Percentiles rank a stretch among this genome's conserved stretches.
Conservation (phyloP, 768 basidiomycete genomes). For the Amyloporia xantha region DNA sequence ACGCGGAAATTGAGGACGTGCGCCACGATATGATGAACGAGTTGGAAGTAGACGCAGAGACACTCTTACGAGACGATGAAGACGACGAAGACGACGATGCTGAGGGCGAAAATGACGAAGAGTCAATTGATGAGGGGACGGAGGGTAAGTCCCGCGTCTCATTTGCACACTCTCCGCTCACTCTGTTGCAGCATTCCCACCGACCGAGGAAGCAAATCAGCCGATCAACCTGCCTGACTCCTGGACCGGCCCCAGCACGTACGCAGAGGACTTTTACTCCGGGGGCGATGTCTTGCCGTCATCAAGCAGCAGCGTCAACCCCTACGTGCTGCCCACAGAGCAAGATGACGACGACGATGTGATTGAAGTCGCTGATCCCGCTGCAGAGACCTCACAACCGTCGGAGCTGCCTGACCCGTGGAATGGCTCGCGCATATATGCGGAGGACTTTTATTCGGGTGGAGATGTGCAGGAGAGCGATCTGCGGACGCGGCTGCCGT, state of each 20-base stretch:
- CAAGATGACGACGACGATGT: constrained; percentile 1
- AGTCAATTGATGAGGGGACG: too few relatives aligned
- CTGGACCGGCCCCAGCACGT: constrained; percentile 34
- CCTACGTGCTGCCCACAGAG: constrained; percentile 25
- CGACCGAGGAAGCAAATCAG: constrained; percentile 2
- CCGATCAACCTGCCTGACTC: constrained; percentile 31
- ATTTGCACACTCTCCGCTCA: not conserved
- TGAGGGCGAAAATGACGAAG: not conserved
- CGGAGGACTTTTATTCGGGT: constrained; percentile 39
- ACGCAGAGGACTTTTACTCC: constrained; percentile 38
- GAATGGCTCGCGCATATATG: constrained; percentile 31
- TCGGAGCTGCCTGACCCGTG: constrained; percentile 33
- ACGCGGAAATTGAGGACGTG: not conserved
- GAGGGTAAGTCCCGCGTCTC: not conserved
- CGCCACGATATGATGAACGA: not conserved
- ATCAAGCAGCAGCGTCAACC: constrained; percentile 5
- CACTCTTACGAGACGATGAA: not conserved
- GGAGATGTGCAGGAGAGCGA: constrained; percentile 18
- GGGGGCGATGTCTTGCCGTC: constrained; percentile 31
- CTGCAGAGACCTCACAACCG: not conserved
- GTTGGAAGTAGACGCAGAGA: not conserved
- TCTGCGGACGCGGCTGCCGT: not conserved
- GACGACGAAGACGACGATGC: not conserved
- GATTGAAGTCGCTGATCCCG: not conserved
- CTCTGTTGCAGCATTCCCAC: constrained; percentile 3